Conservation (phyloP, 129 eudicot species). For the Artemisia annua region DNA sequence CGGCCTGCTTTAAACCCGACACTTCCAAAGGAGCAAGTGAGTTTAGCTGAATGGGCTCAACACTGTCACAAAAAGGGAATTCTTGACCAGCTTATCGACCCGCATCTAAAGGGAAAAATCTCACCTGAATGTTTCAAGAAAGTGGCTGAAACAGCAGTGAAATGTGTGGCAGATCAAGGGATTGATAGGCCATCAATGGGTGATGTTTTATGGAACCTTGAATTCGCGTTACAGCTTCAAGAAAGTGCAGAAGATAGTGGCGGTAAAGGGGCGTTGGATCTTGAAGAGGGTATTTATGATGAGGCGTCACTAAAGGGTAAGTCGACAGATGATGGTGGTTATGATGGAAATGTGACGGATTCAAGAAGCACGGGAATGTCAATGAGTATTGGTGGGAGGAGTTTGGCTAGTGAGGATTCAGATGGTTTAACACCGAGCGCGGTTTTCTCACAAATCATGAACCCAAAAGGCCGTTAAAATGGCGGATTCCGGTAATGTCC, state of each 20-base stretch:
- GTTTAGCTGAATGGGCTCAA: constrained; percentile 87
- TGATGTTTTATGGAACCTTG: no score
- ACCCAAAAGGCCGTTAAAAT: constrained; percentile 80
- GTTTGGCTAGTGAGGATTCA: constrained; percentile 89
- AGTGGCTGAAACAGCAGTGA: no score
- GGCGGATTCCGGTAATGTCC: constrained; percentile 13
- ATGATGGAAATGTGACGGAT: constrained; percentile 61
- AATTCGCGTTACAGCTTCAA: no score
- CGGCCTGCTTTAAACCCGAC: constrained; percentile 94
- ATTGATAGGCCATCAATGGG: no score
- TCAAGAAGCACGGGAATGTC: constrained; percentile 87
- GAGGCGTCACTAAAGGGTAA: constrained; percentile 47
- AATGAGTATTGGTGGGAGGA: constrained; percentile 94
- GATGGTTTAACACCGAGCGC: constrained; percentile 95
- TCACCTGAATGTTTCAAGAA: no score
- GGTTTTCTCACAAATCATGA: constrained; percentile 95
- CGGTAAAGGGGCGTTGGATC: constrained; percentile 46
- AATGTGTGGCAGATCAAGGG: no score
- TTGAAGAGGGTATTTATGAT: constrained; percentile 52
- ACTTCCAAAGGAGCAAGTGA: constrained; percentile 88
- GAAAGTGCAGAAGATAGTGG: no score
- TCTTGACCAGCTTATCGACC: no score
- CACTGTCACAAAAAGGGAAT: no score
- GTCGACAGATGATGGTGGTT: constrained; percentile 43
- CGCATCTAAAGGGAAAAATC: no score